These are phyloP conservation scores for Plicaturopsis crispa DNA, from an alignment of 768 basidiomycete genomes.

Conservation along the genomic window DNA sequence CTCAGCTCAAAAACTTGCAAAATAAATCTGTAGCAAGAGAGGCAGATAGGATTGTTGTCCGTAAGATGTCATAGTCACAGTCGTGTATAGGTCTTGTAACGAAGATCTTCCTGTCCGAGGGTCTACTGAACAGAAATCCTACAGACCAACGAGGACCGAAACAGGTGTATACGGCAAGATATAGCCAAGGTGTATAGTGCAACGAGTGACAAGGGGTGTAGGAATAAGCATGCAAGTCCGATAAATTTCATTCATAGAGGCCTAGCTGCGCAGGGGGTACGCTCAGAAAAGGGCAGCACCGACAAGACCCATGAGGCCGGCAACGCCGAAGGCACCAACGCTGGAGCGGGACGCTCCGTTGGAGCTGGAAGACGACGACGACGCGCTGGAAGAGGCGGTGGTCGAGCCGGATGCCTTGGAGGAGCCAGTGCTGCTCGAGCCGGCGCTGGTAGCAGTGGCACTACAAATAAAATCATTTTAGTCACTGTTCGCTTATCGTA, in stretches of 20 bases:
- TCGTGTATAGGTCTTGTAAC: too few species aligned
- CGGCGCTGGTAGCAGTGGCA: slow-evolving; percentile 11
- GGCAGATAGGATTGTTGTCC: too few species aligned
- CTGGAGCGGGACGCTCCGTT: slow-evolving; percentile 24
- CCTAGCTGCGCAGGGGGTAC: neutral
- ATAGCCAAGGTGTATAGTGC: neutral
- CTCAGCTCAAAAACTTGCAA: too few species aligned
- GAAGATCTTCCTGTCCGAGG: too few species aligned
- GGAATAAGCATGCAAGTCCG: slow-evolving; percentile 11
- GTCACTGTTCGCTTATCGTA: too few species aligned
- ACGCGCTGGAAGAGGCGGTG: slow-evolving; percentile 14
- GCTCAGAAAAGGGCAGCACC: slow-evolving; percentile 41
- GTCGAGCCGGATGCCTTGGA: slow-evolving; percentile 10
- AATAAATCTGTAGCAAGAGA: too few species aligned
- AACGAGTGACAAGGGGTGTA: neutral
- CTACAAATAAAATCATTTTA: neutral
- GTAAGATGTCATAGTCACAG: too few species aligned
- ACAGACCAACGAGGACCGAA: too few species aligned
- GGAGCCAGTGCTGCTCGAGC: slow-evolving; percentile 8
- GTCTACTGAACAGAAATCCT: too few species aligned
- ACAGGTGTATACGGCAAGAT: neutral
- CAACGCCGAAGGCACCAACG: slow-evolving; percentile 33
- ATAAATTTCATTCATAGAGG: slow-evolving; percentile 8
- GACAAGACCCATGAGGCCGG: slow-evolving; percentile 41
- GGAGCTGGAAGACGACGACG: slow-evolving; percentile 14